phyloP scores from a whole-genome alignment of 2,329 filamentous ascomycete species.

The Ophiocordyceps camponoti-floridani region DNA sequence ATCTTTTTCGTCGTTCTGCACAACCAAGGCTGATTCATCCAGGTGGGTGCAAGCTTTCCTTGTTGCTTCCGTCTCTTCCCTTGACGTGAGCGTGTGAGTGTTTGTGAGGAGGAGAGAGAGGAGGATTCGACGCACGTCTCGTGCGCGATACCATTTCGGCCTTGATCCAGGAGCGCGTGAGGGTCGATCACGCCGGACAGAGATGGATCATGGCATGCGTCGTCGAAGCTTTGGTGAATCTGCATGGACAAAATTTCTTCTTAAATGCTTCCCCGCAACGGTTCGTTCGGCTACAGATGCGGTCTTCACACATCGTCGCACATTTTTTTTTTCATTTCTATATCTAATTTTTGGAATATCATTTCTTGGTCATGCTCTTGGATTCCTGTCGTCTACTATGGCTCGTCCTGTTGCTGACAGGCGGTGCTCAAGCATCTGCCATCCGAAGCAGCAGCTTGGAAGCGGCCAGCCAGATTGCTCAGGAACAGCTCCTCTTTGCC shows the following conservation, averaged over 20 bases:
- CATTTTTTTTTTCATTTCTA: neutral
- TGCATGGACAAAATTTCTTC: neutral
- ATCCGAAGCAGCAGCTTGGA: neutral
- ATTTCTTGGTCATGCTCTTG: neutral
- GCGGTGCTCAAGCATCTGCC: neutral
- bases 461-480: neutral
- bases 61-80: neutral
- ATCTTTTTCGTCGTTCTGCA: neutral
- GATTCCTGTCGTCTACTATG: neutral
- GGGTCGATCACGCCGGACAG: conserved; percentile 1
- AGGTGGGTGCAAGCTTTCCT: neutral
- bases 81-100: neutral
- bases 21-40: neutral
- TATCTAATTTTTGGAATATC: neutral
- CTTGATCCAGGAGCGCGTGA: neutral
- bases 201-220: neutral
- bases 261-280: neutral
- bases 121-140: neutral
- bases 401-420: neutral
- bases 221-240: neutral
- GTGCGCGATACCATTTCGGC: neutral
- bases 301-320: neutral
- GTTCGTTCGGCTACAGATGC: neutral
- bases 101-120: neutral
- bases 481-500: neutral